Base-by-base conservation (phyloP, 495 filamentous ascomycete species). In the Penicillium ochrochloron region DNA sequence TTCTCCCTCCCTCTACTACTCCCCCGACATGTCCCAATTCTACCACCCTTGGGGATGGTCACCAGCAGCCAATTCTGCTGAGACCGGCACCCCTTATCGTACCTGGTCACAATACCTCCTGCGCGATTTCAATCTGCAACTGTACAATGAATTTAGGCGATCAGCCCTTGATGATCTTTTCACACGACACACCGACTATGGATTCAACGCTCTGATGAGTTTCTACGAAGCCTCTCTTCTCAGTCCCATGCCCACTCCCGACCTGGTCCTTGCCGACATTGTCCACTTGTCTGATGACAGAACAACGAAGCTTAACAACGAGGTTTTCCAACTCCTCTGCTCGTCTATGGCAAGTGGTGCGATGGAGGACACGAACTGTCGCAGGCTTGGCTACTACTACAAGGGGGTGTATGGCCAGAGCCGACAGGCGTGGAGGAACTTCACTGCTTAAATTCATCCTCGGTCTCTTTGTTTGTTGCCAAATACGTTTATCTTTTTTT, bases 121-220 rank as follows among this genome's bases (percentile, higher is more conserved):
- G 61, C 80, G 84, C 65, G 88, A 89, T 72, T 95, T 95, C 84
- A 90, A 95, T 74, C 77, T 80, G 59, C 82, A 80, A 63, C 90
- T 96, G 85, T 96, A 96, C 80, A 76, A 85, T 71, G 90, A 96
- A 75, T 95, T 96, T 78, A 83, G 87, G 64, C 76, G 79, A 66
- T 81, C 84, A 69, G 91, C 93, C 60, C 74, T 89, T 64, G 88
- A 90, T 68, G 92, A 97, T 72, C 58, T 78, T 59, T 67, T 69
- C 39, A 72, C 76, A 63, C 79, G 80, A 69, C 73, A 78, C 62
- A 78, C 78, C 58, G 72, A 76, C 59, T 75, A 75, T 65, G 88
- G 88, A 33, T 77, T 87, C 69, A 78, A 76, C 42, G 80, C 81
- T 67, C 76, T 90, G 50, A 75, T 88, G 70, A 76, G 82, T 33